Base-by-base conservation (phyloP, 495 filamentous ascomycete genomes). In the Aspergillus kassunensis region DNA sequence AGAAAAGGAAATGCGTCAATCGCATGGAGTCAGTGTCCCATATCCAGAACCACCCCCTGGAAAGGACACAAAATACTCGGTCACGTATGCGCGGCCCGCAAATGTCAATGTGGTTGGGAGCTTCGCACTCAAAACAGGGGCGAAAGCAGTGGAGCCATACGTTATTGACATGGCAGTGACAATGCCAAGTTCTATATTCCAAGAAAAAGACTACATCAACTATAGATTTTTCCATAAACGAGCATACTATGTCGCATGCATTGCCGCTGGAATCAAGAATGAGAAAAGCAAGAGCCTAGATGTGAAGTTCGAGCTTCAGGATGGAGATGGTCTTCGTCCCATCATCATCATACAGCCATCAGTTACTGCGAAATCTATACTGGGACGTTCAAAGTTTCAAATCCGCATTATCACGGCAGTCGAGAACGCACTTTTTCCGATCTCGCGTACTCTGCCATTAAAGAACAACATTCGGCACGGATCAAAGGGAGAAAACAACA, bases 131-230 rank as follows among this genome's bases (percentile, higher is more conserved):
- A 85, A 84, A 67, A 93, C 82, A 9, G 83, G 87, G 56, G 71
- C 82, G 9, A 87, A 83, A 58, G 70, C 76, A 7, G 73, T 80
- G 15, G 76, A 76, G 9, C 63, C 65, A 16, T 68, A 85, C 29
- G 72, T 74, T 1, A 76, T 96, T 42, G 93, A 98, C 71, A 71
- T 98, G 75, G 83, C 89, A 15, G 81, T 96, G 6, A 85, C 82
- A 10, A 93, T 98, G 82, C 91, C 95, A 13, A 69, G 65, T 37
- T 70, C 79, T 3, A 72, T 96, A 2, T 89, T 97, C 54, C 89
- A 96, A 62, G 87, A 91, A 44, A 97, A 98, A 66, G 93, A 98
- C 69, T 97, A 91, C 65, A 75, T 91, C 39, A 90, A 97, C 60
- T 80, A 91, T 69, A 80, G 93, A 54, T 98, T 92, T 67, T 97